Base-by-base conservation (phyloP, 1,284 basidiomycete species). In the Apiotrichum sp. region DNA sequence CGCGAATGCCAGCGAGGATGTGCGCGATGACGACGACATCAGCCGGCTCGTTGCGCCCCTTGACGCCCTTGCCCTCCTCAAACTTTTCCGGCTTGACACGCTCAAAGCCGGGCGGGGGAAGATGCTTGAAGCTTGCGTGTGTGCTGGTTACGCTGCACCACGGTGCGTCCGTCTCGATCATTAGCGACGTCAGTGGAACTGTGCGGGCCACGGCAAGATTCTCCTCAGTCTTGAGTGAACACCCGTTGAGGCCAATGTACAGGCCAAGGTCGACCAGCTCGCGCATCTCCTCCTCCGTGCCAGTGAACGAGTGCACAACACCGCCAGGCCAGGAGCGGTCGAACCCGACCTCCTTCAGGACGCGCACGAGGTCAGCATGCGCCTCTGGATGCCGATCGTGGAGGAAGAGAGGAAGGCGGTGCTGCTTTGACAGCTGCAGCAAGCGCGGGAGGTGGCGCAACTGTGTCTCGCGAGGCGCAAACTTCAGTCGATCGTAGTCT, bases 251-350 rank as follows among this genome's bases (percentile, higher is more conserved):
- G 53, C 85, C 84, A 55, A 90, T 81, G 67, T 86, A 81, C 66
- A 89, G 83, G 0, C 86, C 87, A 84, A 88, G 85, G 16, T 77
- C 73, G 63, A 85, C 80, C 7, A 89, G 75, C 68, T 93, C 87
- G 7, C 76, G 67, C 47, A 83, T 83, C 71, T 93, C 89, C 31
- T 81, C 80, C 1, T 70, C 62, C 0, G 82, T 83, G 0, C 90
- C 91, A 0, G 89, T 92, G 73, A 92, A 92, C 63, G 86, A 88
- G 73, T 93, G 92, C 7, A 91, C 89, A 7, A 93, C 89, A 0
- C 87, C 89, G 9, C 87, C 83, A 54, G 84, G 76, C 58, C 80
- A 79, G 14, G 80, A 80, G 0, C 22, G 40, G 38, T 57, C 63
- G 64, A 64, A 70, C 38, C 68, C 65, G 14, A 66, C 62, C 45